Evolutionary conservation across 2,329 filamentous ascomycete species (phyloP).

Genomic region (Calonectria multiphialidica): DNA sequence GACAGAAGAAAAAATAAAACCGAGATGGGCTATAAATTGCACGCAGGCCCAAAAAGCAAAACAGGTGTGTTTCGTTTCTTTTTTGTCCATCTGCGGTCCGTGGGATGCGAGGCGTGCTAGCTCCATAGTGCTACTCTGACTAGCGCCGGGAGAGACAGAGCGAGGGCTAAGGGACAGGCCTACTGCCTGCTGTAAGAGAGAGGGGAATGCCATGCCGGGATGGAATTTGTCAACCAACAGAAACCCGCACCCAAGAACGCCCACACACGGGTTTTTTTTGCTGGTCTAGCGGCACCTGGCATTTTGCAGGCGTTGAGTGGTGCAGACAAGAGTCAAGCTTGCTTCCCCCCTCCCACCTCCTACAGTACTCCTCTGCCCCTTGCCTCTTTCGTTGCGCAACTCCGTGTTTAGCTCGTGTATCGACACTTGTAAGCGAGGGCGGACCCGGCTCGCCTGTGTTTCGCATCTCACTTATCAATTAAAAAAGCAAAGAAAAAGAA

Average conservation of each 20-base stretch:
- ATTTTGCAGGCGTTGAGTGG: not conserved
- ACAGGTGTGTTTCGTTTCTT: not conserved
- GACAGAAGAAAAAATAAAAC: conserved; percentile 4
- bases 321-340: not conserved
- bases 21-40: not conserved
- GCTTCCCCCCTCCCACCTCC: not conserved
- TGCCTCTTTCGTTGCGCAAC: not conserved
- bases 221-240: conserved; percentile 8
- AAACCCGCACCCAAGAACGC: not conserved
- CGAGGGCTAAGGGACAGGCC: not conserved
- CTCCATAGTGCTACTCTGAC: not conserved
- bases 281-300: not conserved
- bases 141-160: not conserved
- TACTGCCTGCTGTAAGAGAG: not conserved
- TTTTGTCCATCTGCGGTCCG: not conserved
- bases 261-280: not conserved
- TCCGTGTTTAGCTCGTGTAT: not conserved
- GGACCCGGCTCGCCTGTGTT: not conserved
- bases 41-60: not conserved
- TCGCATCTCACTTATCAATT: not conserved
- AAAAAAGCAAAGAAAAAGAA: not conserved
- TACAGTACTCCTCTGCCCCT: not conserved
- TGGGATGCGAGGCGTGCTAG: conserved; percentile 9
- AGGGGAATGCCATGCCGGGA: not conserved
- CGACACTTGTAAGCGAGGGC: not conserved